phyloP scores from a whole-genome alignment of 176 grass and related monocot species.

The Avena insularis region DNA sequence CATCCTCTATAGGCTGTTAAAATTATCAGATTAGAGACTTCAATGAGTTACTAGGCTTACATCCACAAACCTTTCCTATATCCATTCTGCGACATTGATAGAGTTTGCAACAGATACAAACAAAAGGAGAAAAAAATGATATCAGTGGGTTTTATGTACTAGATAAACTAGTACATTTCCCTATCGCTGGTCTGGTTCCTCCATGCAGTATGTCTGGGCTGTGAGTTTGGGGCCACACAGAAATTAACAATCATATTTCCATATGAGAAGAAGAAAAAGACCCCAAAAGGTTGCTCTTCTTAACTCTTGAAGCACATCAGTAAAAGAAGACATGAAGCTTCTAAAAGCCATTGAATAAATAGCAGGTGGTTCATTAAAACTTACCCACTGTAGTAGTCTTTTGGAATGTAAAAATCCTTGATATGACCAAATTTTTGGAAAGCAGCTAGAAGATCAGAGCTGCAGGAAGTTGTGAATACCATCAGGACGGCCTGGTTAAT shows the following conservation, averaged over 20 bases:
- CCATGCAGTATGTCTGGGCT: background rate
- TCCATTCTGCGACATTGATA: background rate
- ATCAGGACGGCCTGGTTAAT: background rate
- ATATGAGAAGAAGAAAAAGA: constrained; percentile 12
- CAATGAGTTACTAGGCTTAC: background rate
- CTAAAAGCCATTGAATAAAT: background rate
- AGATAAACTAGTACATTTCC: background rate
- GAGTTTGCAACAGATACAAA: background rate
- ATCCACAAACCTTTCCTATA: background rate
- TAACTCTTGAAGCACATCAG: background rate
- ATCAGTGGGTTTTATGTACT: background rate
- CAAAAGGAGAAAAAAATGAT: background rate
- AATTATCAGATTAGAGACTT: background rate
- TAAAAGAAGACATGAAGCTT: background rate
- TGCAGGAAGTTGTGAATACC: constrained; percentile 38
- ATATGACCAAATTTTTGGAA: constrained; percentile 82
- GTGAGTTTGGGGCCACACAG: background rate
- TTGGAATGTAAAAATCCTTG: constrained; percentile 80
- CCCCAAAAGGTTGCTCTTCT: background rate
- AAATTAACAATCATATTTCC: constrained; percentile 22
- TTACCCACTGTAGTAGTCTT: constrained; percentile 74
- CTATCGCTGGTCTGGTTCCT: background rate
- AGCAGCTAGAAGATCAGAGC: constrained; percentile 56
- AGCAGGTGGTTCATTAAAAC: constrained; percentile 13
- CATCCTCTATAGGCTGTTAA: background rate